Conservation (phyloP, 495 filamentous ascomycete species). For the Aspergillus baeticus region DNA sequence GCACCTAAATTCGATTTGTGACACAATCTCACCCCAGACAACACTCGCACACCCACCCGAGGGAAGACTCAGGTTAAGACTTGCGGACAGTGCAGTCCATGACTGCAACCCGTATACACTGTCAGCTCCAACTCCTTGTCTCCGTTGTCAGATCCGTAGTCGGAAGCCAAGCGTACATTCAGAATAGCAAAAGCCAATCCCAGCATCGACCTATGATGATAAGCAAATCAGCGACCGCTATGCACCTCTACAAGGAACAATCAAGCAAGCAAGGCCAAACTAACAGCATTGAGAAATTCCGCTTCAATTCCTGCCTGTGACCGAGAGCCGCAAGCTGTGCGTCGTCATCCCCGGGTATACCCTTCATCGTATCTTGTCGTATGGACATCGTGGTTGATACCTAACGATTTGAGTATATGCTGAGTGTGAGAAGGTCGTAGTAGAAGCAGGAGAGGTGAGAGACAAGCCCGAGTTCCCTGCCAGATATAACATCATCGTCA, state of each 20-base stretch:
- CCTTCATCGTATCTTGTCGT: conserved; percentile 21
- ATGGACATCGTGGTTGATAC: not conserved
- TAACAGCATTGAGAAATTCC: conserved; percentile 52
- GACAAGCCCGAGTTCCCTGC: not conserved
- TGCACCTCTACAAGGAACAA: conserved; percentile 2
- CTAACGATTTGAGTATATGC: not conserved
- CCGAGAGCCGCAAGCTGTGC: conserved; percentile 61
- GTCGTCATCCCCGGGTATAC: conserved; percentile 38
- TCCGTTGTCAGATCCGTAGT: not conserved
- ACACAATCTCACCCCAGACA: conserved; percentile 42
- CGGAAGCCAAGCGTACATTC: conserved; percentile 34
- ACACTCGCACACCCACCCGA: conserved; percentile 48
- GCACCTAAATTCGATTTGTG: not conserved
- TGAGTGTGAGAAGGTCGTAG: conserved; percentile 6
- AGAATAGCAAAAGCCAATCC: conserved; percentile 55
- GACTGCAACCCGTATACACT: conserved; percentile 28
- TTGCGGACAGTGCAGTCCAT: conserved; percentile 53
- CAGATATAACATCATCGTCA: no score
- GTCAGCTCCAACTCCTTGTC: conserved; percentile 6
- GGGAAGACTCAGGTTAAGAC: conserved; percentile 47
- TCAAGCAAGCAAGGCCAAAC: conserved; percentile 6
- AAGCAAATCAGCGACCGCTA: conserved; percentile 4
- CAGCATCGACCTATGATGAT: conserved; percentile 45
- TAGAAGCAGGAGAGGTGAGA: conserved; percentile 9
- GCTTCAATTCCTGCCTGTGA: conserved; percentile 62